These are phyloP conservation scores for Ophiostoma perfectum DNA, from an alignment of 2,329 filamentous ascomycete genomes.

Conservation along the genomic window DNA sequence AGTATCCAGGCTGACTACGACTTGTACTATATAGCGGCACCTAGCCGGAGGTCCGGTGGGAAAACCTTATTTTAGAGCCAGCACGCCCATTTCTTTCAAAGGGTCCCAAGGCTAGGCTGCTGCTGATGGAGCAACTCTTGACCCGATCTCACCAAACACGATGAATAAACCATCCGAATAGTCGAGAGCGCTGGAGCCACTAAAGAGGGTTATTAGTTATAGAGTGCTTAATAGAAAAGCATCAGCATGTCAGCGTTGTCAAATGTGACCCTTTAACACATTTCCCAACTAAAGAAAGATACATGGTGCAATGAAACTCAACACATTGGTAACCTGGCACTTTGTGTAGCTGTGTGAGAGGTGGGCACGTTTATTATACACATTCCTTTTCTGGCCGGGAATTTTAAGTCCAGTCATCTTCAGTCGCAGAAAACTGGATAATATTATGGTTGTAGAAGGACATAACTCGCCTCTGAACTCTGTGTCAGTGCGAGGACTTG, in stretches of 20 bases:
- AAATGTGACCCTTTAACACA: neutral
- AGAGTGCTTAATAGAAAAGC: neutral
- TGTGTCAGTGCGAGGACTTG: neutral
- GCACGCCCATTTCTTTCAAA: neutral
- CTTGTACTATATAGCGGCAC: neutral
- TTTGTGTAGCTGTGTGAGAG: neutral
- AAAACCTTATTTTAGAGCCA: constrained; percentile 4
- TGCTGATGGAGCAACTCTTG: neutral
- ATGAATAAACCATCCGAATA: neutral
- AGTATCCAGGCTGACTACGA: neutral
- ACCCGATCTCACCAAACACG: neutral
- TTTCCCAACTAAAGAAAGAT: neutral
- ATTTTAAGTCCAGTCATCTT: neutral
- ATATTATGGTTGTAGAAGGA: too few relatives aligned
- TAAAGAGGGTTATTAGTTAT: neutral
- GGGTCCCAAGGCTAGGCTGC: neutral
- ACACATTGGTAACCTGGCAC: neutral
- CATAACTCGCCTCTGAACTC: neutral
- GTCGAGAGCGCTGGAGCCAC: neutral
- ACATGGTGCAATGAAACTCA: neutral
- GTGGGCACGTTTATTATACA: neutral
- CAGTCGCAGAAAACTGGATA: too few relatives aligned
- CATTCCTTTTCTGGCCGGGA: neutral
- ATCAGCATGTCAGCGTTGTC: neutral
- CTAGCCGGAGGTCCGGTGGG: constrained; percentile 11